phyloP scores from a whole-genome alignment of 345 rosid genomes.

The Heritiera fomes region DNA sequence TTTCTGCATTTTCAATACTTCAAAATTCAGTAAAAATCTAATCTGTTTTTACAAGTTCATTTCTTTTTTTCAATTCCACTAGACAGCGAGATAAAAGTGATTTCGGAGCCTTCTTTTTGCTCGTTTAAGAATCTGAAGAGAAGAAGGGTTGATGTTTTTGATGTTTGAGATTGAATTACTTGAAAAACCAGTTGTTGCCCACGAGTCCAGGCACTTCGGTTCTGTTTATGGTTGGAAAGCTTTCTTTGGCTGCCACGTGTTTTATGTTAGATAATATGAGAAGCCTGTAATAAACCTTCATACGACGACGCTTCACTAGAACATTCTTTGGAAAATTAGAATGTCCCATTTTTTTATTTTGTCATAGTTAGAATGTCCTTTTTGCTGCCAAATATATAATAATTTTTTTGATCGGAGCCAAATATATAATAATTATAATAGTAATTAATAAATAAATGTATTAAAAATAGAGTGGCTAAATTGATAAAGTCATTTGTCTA shows the following conservation, averaged over 20 bases:
- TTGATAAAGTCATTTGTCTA: too few relatives aligned
- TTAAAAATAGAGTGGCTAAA: too few relatives aligned
- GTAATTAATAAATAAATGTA: too few relatives aligned
- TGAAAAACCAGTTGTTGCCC: neutral
- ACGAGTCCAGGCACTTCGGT: neutral
- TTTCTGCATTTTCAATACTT: constrained; percentile 42
- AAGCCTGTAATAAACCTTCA: neutral
- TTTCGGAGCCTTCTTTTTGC: neutral
- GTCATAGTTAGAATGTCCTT: too few relatives aligned
- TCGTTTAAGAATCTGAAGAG: neutral
- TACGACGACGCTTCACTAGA: neutral
- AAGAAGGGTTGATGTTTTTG: neutral
- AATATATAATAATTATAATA: too few relatives aligned
- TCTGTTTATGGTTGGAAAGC: neutral
- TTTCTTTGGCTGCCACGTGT: constrained; percentile 4
- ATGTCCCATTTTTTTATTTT: too few relatives aligned
- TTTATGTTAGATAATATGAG: neutral
- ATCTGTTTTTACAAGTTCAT: constrained; percentile 29
- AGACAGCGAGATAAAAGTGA: neutral
- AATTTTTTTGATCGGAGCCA: too few relatives aligned
- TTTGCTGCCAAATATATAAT: too few relatives aligned
- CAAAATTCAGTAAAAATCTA: neutral
- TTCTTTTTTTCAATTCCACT: neutral
- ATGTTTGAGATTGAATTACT: neutral
- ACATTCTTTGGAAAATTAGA: neutral